Base-by-base conservation (phyloP, 2,329 filamentous ascomycete species). In the Coniella vitis region DNA sequence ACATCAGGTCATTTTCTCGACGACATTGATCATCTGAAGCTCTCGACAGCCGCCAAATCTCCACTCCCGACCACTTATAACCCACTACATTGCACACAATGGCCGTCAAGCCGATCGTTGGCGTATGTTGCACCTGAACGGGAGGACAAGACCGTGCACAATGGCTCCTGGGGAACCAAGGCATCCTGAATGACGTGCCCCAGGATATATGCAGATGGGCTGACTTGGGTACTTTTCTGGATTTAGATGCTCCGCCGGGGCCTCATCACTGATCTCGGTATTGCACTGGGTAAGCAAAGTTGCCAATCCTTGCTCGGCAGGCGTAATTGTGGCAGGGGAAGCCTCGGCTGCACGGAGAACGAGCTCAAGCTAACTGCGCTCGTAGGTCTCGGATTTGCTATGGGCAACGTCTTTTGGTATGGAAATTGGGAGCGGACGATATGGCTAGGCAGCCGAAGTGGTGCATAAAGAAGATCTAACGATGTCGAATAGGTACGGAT, bases 401-500 rank as follows among this genome's bases (percentile, higher is more conserved):
- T 79, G 65, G 76, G 71, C 63, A 78, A 72, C 64, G 62, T 65
- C 55, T 81, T 73, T 70, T 81, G 78, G 78, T 81, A 77, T 58
- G 75, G 57, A 22, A 39, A 36, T 17, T 29, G 22, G 21, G 12
- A 45, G 10, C 10, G 9, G 14, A 31, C 16, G 25, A 7, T 12
- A 25, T 5, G 21, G 3, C n/a, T 20, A 14, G 10, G 14, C 4
- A 34, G 4, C 25, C 4, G 34, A 5, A 29, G 25, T 10, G 25
- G 25, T 29, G 10, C 25, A 29, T 9, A 3, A 7, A n/a, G 31
- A n/a, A 22, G 3, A 14, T 38, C 17, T 39, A 42, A 39, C 21
- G 29, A 14, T 34, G 10, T 40, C 32, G 12, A 12, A 55, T 56
- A 81, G 78, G 78, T 78, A 81, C 72, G 78, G 78, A 64, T 82